These are phyloP conservation scores for Capronia coronata DNA, from an alignment of 2,329 filamentous ascomycete genomes.

Conservation along the genomic window DNA sequence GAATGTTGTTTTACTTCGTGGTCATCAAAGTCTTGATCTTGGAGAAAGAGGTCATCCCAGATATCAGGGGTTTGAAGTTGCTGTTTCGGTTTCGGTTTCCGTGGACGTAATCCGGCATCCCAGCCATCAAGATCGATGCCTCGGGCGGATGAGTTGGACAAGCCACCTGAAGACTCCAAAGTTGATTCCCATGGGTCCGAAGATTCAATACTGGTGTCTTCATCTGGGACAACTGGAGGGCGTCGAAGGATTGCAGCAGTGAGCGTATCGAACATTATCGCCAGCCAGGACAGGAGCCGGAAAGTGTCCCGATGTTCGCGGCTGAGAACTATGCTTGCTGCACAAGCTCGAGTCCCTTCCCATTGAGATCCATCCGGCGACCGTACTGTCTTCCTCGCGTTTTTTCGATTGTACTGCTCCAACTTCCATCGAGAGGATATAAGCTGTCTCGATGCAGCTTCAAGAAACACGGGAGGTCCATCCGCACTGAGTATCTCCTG, in stretches of 20 bases:
- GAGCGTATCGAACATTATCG: conserved; percentile 54
- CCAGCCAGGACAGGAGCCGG: conserved; percentile 53
- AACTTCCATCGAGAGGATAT: neutral
- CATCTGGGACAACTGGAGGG: conserved; percentile 40
- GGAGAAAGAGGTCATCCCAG: conserved; percentile 11
- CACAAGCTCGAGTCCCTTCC: neutral
- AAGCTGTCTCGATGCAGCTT: conserved; percentile 1
- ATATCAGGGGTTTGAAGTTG: neutral
- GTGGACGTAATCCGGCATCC: neutral
- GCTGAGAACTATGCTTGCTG: neutral
- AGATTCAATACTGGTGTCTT: conserved; percentile 38
- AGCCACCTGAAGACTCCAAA: neutral
- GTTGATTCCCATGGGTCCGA: conserved; percentile 1
- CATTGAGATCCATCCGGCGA: neutral
- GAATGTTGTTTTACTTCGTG: conserved; percentile 38
- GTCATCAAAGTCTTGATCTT: neutral
- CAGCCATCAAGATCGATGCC: conserved; percentile 1
- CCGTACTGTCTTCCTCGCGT: neutral
- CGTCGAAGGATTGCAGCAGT: conserved; percentile 48
- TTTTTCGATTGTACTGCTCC: neutral
- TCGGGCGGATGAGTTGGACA: neutral
- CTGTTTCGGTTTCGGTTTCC: neutral
- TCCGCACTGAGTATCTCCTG: conserved; percentile 3
- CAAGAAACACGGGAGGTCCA: conserved; percentile 1
- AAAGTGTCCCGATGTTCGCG: conserved; percentile 41